Conservation (phyloP, 164 flowering plant genomes). For the Echeveria elegans region DNA sequence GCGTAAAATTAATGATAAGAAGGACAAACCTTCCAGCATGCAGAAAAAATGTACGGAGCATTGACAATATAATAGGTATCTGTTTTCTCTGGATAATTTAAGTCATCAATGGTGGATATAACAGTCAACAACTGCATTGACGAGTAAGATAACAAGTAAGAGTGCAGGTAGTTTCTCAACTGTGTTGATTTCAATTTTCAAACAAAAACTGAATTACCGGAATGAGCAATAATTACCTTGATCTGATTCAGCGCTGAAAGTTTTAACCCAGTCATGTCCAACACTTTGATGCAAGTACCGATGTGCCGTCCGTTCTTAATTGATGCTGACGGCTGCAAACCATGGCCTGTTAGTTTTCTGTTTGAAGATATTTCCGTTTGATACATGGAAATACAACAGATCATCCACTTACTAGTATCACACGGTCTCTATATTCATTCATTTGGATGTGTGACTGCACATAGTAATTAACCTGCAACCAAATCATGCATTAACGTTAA, state of each 20-base stretch:
- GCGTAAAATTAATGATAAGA: not conserved
- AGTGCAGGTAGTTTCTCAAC: not conserved
- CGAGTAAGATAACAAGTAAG: not conserved
- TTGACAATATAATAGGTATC: conserved; percentile 89
- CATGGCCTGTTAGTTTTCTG: conserved; percentile 6
- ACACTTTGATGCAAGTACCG: conserved; percentile 70
- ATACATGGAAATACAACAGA: not conserved
- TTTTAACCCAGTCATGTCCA: conserved; percentile 95
- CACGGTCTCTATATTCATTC: conserved; percentile 94
- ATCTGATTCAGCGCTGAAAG: conserved; percentile 80
- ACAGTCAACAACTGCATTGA: conserved; percentile 66
- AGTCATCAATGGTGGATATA: conserved; percentile 85
- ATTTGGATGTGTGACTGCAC: conserved; percentile 96
- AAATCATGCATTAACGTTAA: conserved; percentile 9
- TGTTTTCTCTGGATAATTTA: conserved; percentile 97
- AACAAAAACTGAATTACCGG: not conserved
- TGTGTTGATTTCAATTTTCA: not conserved
- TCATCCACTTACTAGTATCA: conserved; percentile 55
- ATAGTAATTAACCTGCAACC: conserved; percentile 63
- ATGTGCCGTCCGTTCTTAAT: conserved; percentile 55
- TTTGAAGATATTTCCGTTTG: not conserved
- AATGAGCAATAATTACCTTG: conserved; percentile 44
- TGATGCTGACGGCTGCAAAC: conserved; percentile 60
- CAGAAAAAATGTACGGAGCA: conserved; percentile 84
- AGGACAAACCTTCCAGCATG: conserved; percentile 92